Evolutionary conservation across 176 grass and related monocot species (phyloP).

Genomic region (Musa acuminata): DNA sequence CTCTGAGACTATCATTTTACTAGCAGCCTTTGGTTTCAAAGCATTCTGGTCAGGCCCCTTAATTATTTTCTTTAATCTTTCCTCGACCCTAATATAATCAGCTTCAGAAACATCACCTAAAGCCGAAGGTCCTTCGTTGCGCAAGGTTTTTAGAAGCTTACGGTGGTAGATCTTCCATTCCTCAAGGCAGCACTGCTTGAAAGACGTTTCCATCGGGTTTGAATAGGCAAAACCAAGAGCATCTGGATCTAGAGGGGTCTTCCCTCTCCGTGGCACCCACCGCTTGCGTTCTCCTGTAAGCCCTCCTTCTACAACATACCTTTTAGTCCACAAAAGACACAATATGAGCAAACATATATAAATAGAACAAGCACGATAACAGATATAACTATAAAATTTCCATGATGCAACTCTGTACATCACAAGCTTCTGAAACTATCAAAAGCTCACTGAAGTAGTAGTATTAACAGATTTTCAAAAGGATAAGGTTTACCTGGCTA

Average conservation of each 20-base stretch:
- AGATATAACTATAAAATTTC: neutral
- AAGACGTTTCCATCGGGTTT: conserved; percentile 76
- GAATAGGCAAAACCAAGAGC: conserved; percentile 92
- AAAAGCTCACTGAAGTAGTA: neutral
- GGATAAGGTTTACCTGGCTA: conserved; percentile 54
- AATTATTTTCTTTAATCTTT: conserved; percentile 69
- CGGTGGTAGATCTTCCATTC: conserved; percentile 73
- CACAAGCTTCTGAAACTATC: neutral
- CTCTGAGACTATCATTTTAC: conserved; percentile 95
- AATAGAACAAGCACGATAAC: neutral
- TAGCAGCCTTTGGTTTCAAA: conserved; percentile 87
- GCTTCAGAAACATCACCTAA: conserved; percentile 74
- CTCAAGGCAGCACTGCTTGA: conserved; percentile 76
- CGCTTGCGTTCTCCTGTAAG: conserved; percentile 95
- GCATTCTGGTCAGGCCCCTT: conserved; percentile 63
- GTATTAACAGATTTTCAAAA: neutral
- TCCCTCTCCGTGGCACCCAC: conserved; percentile 91
- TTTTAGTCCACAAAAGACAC: conserved; percentile 20
- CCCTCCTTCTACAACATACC: conserved; percentile 92
- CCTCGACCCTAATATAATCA: conserved; percentile 59
- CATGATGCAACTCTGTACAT: neutral
- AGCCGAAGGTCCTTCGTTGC: conserved; percentile 77
- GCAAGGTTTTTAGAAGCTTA: conserved; percentile 62
- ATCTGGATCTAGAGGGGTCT: conserved; percentile 85
- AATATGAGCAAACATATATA: conserved; percentile 10